Base-by-base conservation (phyloP, 2,329 filamentous ascomycete genomes). In the Aspergillus tanneri region DNA sequence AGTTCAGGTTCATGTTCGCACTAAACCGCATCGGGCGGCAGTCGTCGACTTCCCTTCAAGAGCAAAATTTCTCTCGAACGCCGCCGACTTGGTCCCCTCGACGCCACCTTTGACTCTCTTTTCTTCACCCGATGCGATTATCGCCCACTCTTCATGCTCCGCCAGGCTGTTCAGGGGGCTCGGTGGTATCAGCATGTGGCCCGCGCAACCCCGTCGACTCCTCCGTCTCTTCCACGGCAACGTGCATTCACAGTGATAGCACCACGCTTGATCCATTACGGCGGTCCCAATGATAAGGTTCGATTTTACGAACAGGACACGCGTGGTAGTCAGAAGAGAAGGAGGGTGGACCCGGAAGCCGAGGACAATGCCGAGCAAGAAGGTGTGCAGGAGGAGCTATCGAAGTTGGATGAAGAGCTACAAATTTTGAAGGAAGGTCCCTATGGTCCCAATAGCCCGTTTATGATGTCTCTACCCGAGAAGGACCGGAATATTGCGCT, bases 281-380 rank as follows among this genome's bases (percentile, higher is more conserved):
- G 64, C 53, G 68, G 63, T 18, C 65, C 63, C n/a, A 66, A 71
- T 48, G 65, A 73, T 42, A 71, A 70, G 42, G 60, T 76, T 32
- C 65, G 60, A 34, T 71, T 74, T 46, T 76, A 67, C 52, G 73
- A 75, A 56, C 72, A 75, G 48, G 61, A 66, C 46, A 66, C 65
- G 2, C 58, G 50, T 18, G 56, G 58, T 23, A 71, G 69, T 52
- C 67, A 71, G 41, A 64, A 60, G 4, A 61, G 65, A 54, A 60
- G 63, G 21, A 63, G 62, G 49, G 57, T 75, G 21, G 63, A 73
- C 36, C 66, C 68, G 2, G 68, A 73, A 27, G 66, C 68, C 5
- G 71, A 72, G 49, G 62, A 70, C 14, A 63, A 58, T 12, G 61
- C 62, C 24, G 72, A 74, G 38, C 59, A 61, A 43, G 59, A 69